Conservation (phyloP, 2,329 filamentous ascomycete species). For the Gaeumannomyces sp. region DNA sequence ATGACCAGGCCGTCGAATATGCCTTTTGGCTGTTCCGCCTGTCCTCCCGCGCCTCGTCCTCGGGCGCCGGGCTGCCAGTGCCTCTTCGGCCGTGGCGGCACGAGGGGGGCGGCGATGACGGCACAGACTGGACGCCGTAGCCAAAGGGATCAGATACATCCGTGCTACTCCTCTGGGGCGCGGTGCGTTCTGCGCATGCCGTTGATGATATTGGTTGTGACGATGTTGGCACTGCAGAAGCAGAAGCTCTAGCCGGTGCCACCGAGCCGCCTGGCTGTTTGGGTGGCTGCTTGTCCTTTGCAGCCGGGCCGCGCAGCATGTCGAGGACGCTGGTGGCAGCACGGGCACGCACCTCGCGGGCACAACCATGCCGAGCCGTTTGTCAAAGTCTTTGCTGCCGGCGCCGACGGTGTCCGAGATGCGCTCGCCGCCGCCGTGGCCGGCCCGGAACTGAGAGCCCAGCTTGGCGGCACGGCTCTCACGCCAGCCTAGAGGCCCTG, state of each 20-base stretch:
- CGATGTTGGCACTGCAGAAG: background rate
- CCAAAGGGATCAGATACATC: too few species aligned
- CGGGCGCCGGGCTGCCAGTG: background rate
- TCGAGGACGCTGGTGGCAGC: constrained; percentile 42
- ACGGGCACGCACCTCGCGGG: constrained; percentile 33
- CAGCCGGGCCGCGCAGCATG: constrained; percentile 44
- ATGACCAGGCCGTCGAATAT: constrained; percentile 69
- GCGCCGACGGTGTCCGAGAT: constrained; percentile 60
- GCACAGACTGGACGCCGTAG: too few species aligned
- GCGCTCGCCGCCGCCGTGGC: constrained; percentile 50
- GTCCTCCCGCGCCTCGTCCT: background rate
- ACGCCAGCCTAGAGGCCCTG: constrained; percentile 63
- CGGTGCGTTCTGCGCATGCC: background rate
- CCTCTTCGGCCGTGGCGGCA: background rate
- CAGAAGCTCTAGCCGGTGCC: background rate
- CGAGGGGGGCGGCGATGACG: too few species aligned
- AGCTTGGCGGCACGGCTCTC: constrained; percentile 64
- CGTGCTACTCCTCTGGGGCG: too few species aligned
- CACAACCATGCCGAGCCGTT: constrained; percentile 35
- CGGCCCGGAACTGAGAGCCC: constrained; percentile 58
- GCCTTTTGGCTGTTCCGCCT: constrained; percentile 19
- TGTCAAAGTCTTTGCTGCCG: constrained; percentile 51
- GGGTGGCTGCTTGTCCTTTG: constrained; percentile 25
- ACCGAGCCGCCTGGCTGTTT: constrained; percentile 13
- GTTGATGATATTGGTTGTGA: background rate